These are phyloP conservation scores for Astrothelium macrocarpum DNA, from an alignment of 495 filamentous ascomycete genomes.

Conservation along the genomic window DNA sequence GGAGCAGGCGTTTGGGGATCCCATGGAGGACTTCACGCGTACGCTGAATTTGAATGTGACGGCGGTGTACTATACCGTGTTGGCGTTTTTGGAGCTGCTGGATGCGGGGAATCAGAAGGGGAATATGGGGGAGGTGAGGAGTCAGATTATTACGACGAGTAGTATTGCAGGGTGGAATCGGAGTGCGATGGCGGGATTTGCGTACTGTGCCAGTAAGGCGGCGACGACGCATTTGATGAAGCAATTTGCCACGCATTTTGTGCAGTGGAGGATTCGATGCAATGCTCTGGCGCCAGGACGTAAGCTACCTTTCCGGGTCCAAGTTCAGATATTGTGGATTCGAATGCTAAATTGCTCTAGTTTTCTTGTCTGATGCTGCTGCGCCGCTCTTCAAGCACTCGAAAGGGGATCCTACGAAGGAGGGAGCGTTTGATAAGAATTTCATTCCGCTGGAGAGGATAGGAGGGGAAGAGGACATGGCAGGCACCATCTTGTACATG, in stretches of 20 bases:
- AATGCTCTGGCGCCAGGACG: constrained; percentile 28
- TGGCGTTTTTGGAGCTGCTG: constrained; percentile 39
- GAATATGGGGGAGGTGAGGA: constrained; percentile 19
- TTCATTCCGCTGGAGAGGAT: constrained; percentile 28
- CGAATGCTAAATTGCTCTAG: not conserved
- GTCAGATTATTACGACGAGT: constrained; percentile 30
- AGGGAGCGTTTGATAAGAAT: constrained; percentile 17
- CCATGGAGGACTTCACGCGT: constrained; percentile 20
- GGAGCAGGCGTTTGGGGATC: constrained; percentile 8
- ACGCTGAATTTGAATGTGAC: constrained; percentile 32
- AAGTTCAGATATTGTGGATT: not conserved
- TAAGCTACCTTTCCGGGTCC: constrained; percentile 31
- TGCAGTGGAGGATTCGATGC: constrained; percentile 27
- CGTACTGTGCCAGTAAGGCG: constrained; percentile 29
- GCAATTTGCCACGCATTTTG: constrained; percentile 27
- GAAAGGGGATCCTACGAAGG: constrained; percentile 13
- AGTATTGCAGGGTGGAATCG: constrained; percentile 29
- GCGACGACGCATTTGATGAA: constrained; percentile 30
- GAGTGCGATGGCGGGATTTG: constrained; percentile 21
- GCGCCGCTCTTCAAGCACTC: constrained; percentile 8
- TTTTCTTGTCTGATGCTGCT: constrained; percentile 23
- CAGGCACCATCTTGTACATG: constrained; percentile 31
- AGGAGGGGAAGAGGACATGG: constrained; percentile 32
- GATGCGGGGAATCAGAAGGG: constrained; percentile 33
- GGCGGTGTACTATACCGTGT: constrained; percentile 31